Base-by-base conservation (phyloP, 1,284 basidiomycete genomes). In the Sphaerobolus stellatus region DNA sequence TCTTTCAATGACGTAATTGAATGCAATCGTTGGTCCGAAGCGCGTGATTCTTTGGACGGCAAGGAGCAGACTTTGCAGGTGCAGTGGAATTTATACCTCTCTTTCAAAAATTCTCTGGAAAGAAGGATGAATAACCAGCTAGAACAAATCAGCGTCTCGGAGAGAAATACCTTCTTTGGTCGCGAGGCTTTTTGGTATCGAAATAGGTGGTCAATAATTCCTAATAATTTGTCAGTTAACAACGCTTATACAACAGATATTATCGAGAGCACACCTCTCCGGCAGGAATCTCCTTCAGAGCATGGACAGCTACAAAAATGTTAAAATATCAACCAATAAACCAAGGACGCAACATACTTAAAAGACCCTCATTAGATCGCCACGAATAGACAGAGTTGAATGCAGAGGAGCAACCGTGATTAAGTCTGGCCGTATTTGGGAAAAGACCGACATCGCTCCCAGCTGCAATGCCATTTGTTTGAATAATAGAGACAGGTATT, bases 331-430 rank as follows among this genome's bases (percentile, higher is more conserved):
- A 71, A 76, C 14, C 18, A 24, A 27, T 8, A 31, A 13, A 31
- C 58, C 51, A 41, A 20, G 28, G 36, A 7, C 22, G 44, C 40
- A 14, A n/a, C 44, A 27, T 34, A 54, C 53, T 36, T 25, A 54
- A 33, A 8, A 22, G 13, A 8, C 44, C 44, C 33, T 54, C 47
- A 20, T 41, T 43, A 9, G 48, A 33, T 27, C 45, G 29, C 33
- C 79, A 86, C 1, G 73, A 73, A 62, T 86, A 86, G 13, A 86
- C 79, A 2, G 73, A 73, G 64, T 85, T 85, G 68, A 86, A 85
- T 8, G 82, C 81, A 52, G 75, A 72, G 3, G 82, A 79, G 63
- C 83, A 86, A 0, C 80, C 83, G 58, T 86, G 84, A 60, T 87
- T 87, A 52, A 86, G 60, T 43, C 84, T 71, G 9, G 83, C 82